Evolutionary conservation across 129 eudicot genomes (phyloP), one percentile per base, ranked within the genome.

Genomic region (Kitagawia praeruptora): DNA sequence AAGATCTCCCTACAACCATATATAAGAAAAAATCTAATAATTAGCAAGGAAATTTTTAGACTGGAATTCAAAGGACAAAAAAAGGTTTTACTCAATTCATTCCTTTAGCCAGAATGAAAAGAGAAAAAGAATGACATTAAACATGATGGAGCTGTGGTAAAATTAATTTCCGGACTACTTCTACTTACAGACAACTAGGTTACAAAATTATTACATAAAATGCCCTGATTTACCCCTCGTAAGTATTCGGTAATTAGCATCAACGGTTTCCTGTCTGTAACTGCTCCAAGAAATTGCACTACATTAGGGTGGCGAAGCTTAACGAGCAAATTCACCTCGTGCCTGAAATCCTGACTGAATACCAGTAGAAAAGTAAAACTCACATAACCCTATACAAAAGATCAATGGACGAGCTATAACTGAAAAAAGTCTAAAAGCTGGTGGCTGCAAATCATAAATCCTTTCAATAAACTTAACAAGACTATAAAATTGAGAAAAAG

Each of bases 341-440:
- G 98, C 89, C 97, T 88, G 86, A 94, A 94, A 88, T 94, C 96
- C 89, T 94, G 98, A 79, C 98, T 94, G 92, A 64, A 84, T 61
- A 61, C 71, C 69, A 72, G 75, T 4, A 46, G 4, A 83, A 72
- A 39, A 16, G n/a, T 76, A 71, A 84, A 72, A 64, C 53, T 19
- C 34, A 70, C 71, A 48, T 12, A 19, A 75, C 23, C 48, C 72
- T 28, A 79, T 16, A 28, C 16, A 25, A 78, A 44, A 39, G 45
- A 47, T n/a, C 47, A 44, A 63, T 28, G 46, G 40, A 46, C 41
- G 74, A 23, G 41, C n/a, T 34, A 14, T 41, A 40, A 34, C 15
- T 51, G 49, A 39, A 31, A 70, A 70, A 38, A 69, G 5, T 23
- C 41, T 27, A 18, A 15, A 16, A 51, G 58, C n/a, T 8, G n/a